Percentiles rank a stretch among this genome's conserved stretches.
Evolutionary conservation across 495 filamentous ascomycete genomes (phyloP).

Genomic region (Extremus antarcticus): DNA sequence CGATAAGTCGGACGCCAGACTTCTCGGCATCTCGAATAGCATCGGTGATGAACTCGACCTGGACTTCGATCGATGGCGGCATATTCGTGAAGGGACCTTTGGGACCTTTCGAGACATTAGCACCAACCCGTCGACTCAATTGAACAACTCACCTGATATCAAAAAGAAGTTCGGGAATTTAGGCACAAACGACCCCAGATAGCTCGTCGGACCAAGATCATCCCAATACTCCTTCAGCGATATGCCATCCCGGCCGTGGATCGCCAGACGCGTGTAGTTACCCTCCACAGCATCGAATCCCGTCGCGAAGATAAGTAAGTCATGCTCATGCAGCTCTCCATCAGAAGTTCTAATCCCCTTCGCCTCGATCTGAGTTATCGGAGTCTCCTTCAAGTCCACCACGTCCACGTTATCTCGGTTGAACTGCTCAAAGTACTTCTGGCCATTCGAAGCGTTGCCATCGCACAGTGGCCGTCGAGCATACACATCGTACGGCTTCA

Average conservation of each 20-base stretch:
- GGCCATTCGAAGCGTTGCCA: slow-evolving; percentile 9
- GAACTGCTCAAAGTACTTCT: slow-evolving; percentile 22
- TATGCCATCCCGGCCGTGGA: slow-evolving; percentile 7
- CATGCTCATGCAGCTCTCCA: slow-evolving; percentile 10
- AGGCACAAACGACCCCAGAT: slow-evolving; percentile 12
- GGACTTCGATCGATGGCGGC: slow-evolving; percentile 4
- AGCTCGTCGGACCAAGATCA: slow-evolving; percentile 10
- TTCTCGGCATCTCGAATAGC: neutral
- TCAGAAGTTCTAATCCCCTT: slow-evolving; percentile 9
- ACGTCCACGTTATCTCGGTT: slow-evolving; percentile 19
- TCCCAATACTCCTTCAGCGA: slow-evolving; percentile 12
- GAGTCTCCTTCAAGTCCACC: slow-evolving; percentile 14
- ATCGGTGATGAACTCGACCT: slow-evolving; percentile 8
- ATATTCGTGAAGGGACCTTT: slow-evolving; percentile 10
- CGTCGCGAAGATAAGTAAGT: slow-evolving; percentile 19
- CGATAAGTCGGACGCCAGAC: neutral
- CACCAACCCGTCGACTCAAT: neutral
- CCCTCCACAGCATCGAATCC: slow-evolving; percentile 18
- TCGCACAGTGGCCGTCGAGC: slow-evolving; percentile 18
- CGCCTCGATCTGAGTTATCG: slow-evolving; percentile 5
- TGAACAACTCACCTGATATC: neutral
- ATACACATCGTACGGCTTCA: slow-evolving; percentile 18
- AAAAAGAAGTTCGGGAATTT: slow-evolving; percentile 15
- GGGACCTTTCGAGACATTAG: slow-evolving; percentile 1
- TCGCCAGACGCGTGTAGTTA: slow-evolving; percentile 2